Percentiles rank a stretch among this genome's conserved stretches.
These are phyloP conservation scores for Claviceps sp. DNA, from an alignment of 2,329 filamentous ascomycete species.

Conservation along the genomic window DNA sequence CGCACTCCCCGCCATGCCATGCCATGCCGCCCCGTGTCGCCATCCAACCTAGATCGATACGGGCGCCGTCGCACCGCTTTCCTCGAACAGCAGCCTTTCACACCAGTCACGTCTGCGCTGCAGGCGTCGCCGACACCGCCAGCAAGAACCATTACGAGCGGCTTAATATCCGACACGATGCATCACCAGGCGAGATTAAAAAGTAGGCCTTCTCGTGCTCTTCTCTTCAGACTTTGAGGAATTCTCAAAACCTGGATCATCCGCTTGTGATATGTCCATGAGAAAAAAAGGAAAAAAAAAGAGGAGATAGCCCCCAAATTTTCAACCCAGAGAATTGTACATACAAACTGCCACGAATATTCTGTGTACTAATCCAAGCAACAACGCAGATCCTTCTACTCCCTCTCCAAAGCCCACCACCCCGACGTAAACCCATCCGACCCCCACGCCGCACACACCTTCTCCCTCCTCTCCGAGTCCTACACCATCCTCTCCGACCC, in stretches of 20 bases:
- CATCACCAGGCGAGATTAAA: slow-evolving; percentile 69
- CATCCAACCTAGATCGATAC: slow-evolving; percentile 1
- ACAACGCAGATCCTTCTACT: slow-evolving; percentile 58
- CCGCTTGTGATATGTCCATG: no score
- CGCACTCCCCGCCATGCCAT: slow-evolving; percentile 40
- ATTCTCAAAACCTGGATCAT: no score
- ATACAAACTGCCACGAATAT: no score
- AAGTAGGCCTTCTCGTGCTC: slow-evolving; percentile 36
- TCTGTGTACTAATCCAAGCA: no score
- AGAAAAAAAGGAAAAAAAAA: no score
- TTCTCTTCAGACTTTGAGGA: no score
- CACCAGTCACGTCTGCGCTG: slow-evolving; percentile 1
- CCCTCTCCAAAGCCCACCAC: slow-evolving; percentile 81
- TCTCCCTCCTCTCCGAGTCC: slow-evolving; percentile 72
- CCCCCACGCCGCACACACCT: slow-evolving; percentile 57
- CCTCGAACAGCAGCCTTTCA: slow-evolving; percentile 11
- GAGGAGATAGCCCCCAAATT: no score
- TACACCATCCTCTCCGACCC: slow-evolving; percentile 64
- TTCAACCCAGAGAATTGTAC: no score
- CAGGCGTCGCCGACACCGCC: slow-evolving; percentile 14
- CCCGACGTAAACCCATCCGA: slow-evolving; percentile 79
- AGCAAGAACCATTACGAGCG: slow-evolving; percentile 63
- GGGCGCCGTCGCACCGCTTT: slow-evolving; percentile 8
- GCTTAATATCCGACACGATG: slow-evolving; percentile 56
- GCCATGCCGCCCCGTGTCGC: slow-evolving; percentile 22